Base-by-base conservation (phyloP, 495 filamentous ascomycete genomes). In the Diplogelasinospora grovesii region DNA sequence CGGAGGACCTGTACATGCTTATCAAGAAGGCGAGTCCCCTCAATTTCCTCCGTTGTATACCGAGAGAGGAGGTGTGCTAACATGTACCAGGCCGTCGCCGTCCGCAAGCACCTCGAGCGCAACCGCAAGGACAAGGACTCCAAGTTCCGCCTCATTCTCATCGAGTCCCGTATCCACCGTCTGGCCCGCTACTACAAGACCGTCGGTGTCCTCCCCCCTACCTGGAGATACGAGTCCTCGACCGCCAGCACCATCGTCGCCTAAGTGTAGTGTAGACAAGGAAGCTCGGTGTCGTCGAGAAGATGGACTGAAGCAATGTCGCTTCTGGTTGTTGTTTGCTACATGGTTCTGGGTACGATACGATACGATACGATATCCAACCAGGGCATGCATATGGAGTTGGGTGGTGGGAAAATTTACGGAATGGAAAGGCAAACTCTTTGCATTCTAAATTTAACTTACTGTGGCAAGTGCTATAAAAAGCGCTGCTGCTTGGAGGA, bases 101-200 rank as follows among this genome's bases (percentile, higher is more conserved):
- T 99, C 74, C 92, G 93, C 73, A 99, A 99, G 86, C 93, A 97
- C 74, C 86, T 99, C 53, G 89, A 97, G 79, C 84, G 87, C 71
- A 99, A 99, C 81, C 89, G 92, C 69, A 99, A 99, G 79, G 92
- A 97, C 82, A 93, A 87, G 74, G 92, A 97, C 78, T 82, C 80
- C 78, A 98, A 98, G 78, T 96, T 98, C 85, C 89, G 90, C 62
- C 83, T 99, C 43, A 97, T 99, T 85, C 84, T 99, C 48, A 89
- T 99, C 74, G 62, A 99, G 82, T 97, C 92, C 61, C 87, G 93
- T 66, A 97, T 99, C 74, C 93, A 96, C 81, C 88, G 89, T 74
- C 81, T 96, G 48, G 89, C 86, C 52, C 81, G 89, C 30, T 77
- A 73, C 81, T 98, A 96, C 84, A 98, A 96, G 84, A 84, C 90